A percentile compares a stretch with the other conserved stretches of the same genome.
phyloP scores from a whole-genome alignment of 2,329 filamentous ascomycete species.

The Calonectria naviculata region DNA sequence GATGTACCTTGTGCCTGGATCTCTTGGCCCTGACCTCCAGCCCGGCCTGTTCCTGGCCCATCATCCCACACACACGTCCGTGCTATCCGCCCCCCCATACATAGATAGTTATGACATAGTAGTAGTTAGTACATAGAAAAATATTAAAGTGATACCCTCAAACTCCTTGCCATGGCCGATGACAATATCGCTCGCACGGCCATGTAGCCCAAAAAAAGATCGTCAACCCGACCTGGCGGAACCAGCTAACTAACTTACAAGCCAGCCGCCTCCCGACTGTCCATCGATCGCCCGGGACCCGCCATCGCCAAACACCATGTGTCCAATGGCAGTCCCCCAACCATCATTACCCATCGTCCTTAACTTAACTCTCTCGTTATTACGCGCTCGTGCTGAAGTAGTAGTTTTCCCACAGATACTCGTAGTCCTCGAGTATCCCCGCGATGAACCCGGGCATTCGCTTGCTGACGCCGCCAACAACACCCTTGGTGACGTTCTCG shows the following conservation, averaged over 20 bases:
- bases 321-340: not conserved
- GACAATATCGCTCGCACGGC: constrained; percentile 4
- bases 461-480: constrained; percentile 79
- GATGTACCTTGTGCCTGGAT: not conserved
- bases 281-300: not conserved
- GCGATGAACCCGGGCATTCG: constrained; percentile 84
- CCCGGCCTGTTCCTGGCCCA: not conserved
- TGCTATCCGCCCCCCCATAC: not conserved
- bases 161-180: not conserved
- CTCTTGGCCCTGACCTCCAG: not conserved
- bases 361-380: constrained; percentile 2
- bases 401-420: constrained; percentile 98
- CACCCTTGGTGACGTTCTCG: constrained; percentile 84
- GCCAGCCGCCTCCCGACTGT: not conserved
- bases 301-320: not conserved
- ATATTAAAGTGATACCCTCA: not conserved
- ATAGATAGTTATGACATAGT: constrained; percentile 2
- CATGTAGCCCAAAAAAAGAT: constrained; percentile 5
- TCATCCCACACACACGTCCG: not conserved
- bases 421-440: constrained; percentile 93
- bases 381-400: constrained; percentile 78
- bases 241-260: not conserved
- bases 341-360: not conserved
- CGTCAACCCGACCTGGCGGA: constrained; percentile 2
- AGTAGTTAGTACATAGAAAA: constrained; percentile 2